phyloP scores from a whole-genome alignment of 2,329 filamentous ascomycete species.

The Cladophialophora bantiana region DNA sequence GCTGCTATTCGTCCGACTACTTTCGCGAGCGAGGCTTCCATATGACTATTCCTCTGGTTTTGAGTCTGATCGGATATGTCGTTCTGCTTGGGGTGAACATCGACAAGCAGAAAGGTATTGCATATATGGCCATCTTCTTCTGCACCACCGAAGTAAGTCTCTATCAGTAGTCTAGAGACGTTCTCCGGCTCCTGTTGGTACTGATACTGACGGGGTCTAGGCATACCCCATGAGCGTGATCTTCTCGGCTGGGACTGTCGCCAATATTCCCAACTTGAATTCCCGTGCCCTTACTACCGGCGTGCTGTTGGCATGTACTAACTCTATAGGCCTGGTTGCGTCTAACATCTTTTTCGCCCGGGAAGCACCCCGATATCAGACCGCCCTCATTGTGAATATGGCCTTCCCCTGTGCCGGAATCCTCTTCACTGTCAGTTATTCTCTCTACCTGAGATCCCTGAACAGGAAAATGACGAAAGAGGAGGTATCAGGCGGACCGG shows the following conservation, averaged over 20 bases:
- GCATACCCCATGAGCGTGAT: slow-evolving; percentile 17
- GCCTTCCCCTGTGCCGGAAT: slow-evolving; percentile 10
- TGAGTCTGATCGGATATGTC: slow-evolving; percentile 33
- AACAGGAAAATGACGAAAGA: slow-evolving; percentile 11
- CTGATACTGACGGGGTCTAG: not conserved
- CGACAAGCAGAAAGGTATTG: slow-evolving; percentile 19
- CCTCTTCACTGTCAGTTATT: slow-evolving; percentile 7
- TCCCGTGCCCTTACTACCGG: slow-evolving; percentile 17
- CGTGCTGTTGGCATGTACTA: not conserved
- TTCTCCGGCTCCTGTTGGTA: not conserved
- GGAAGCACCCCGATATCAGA: slow-evolving; percentile 13
- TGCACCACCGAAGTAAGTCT: slow-evolving; percentile 11
- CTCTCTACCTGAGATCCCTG: slow-evolving; percentile 12
- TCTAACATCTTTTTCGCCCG: slow-evolving; percentile 11
- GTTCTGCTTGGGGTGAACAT: slow-evolving; percentile 31
- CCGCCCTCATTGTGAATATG: slow-evolving; percentile 17
- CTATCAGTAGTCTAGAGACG: not conserved
- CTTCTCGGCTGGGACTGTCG: slow-evolving; percentile 7
- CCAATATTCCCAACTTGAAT: slow-evolving; percentile 16
- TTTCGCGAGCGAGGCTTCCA: slow-evolving; percentile 39
- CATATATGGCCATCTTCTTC: slow-evolving; percentile 50
- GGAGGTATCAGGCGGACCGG: not conserved
- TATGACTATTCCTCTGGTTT: slow-evolving; percentile 26
- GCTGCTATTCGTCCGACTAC: slow-evolving; percentile 35
- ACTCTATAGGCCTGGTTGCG: slow-evolving; percentile 6